These are phyloP conservation scores for Prototheca stagnorum DNA, from an alignment of 163 green algal genomes.

Conservation along the genomic window DNA sequence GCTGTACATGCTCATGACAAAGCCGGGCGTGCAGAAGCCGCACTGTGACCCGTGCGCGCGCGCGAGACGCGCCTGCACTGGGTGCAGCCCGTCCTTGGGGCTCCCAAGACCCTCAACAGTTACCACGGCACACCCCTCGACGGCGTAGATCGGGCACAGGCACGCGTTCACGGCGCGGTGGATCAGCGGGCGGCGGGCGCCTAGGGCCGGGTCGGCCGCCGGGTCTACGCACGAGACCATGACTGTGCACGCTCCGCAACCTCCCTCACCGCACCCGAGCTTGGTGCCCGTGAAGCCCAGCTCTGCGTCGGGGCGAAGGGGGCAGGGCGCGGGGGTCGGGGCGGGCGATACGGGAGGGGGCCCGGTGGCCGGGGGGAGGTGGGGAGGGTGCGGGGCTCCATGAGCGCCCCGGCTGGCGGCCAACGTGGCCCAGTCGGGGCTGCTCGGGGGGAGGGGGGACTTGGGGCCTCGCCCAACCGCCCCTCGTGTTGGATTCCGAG, in stretches of 20 bases:
- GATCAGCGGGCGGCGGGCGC: constrained; percentile 25
- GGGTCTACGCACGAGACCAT: constrained; percentile 50
- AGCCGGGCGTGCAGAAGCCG: constrained; percentile 96
- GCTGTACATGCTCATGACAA: constrained; percentile 96
- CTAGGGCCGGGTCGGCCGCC: constrained; percentile 21
- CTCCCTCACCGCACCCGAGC: constrained; percentile 88
- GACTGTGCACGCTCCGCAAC: constrained; percentile 91
- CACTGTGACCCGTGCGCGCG: constrained; percentile 89
- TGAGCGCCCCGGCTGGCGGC: no score
- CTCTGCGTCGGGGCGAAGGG: constrained; percentile 35
- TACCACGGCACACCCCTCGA: constrained; percentile 80
- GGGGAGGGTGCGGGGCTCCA: no score
- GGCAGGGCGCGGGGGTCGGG: no score
- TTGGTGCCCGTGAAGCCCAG: constrained; percentile 78
- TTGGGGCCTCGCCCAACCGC: no score
- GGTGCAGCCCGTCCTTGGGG: constrained; percentile 66
- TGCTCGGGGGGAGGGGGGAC: no score
- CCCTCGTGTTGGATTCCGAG: no score
- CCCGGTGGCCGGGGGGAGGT: no score
- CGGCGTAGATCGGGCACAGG: constrained; percentile 81
- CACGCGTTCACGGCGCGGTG: constrained; percentile 89
- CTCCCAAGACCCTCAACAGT: constrained; percentile 94
- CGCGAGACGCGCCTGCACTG: constrained; percentile 70
- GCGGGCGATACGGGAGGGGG: no score
- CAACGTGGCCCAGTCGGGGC: no score